Evolutionary conservation across 768 basidiomycete genomes (phyloP), one percentile per base, ranked within the genome.

Genomic region (Obba rivulosa): DNA sequence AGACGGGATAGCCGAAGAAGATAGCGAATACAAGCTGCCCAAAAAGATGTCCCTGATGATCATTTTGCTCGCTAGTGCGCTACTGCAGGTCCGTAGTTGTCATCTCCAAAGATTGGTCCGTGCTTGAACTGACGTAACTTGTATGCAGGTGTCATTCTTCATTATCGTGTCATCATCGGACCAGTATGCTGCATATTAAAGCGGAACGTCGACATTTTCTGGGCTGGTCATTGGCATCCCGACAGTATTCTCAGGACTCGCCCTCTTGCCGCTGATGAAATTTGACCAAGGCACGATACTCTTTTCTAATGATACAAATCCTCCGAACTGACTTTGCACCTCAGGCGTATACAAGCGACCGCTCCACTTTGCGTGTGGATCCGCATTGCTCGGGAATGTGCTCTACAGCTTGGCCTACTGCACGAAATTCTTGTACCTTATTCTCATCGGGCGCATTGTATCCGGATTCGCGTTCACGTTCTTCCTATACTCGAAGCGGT

Each of bases 161-260:
- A 76, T 85, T 48, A 70, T 84, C 37, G 79, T 87, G 3, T 81
- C 83, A 2, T 82, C 84, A 1, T 79, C 82, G 1, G 79, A 76
- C 56, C 68, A 71, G 43, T 85, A 87, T 57, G 78, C 81, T 0
- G 71, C 78, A 50, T 68, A 76, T 53, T 67, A 86, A 4, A 83
- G 83, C 21, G 85, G 84, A 16, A 75, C 68, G n/a, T 69, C 80
- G 17, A 81, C 80, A 0, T 87, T 87, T 59, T 80, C 83, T 34
- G 83, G 85, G 43, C 57, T 87, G 5, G 74, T 76, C 25, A 79
- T 85, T 48, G 85, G 85, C 54, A 81, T 87, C 49, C 85, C 83
- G 10, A 77, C 79, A 9, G 64, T 78, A 2, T 74, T 85, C 49
- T 76, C 82, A 24, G 83, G 81, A 0, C 51, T 87, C 0, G 63